A percentile compares a stretch with the other conserved stretches of the same genome.
These are phyloP conservation scores for Phaeosphaeriaceae sp. DNA, from an alignment of 2,329 filamentous ascomycete genomes.

Conservation along the genomic window DNA sequence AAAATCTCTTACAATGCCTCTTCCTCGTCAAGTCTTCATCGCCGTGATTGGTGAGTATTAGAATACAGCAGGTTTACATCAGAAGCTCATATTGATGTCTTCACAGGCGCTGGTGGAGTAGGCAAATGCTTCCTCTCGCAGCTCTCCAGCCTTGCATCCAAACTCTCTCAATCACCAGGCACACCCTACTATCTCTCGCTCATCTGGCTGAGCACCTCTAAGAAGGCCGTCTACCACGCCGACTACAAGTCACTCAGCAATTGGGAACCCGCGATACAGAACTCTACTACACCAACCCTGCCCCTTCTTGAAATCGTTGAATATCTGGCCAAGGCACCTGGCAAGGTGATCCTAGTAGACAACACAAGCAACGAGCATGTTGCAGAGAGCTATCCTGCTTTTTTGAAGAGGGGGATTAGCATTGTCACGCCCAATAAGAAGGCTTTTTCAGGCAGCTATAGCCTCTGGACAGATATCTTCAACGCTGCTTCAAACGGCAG, in stretches of 20 bases:
- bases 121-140: constrained; percentile 90
- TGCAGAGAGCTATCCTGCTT: constrained; percentile 80
- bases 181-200: constrained; percentile 75
- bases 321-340: constrained; percentile 78
- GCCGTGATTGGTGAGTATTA: constrained; percentile 52
- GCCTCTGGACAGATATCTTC: constrained; percentile 89
- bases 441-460: constrained; percentile 82
- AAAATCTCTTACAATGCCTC: constrained; percentile 44
- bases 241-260: constrained; percentile 72
- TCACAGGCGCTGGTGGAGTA: constrained; percentile 84
- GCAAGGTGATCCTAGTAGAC: constrained; percentile 84
- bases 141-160: constrained; percentile 70
- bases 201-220: constrained; percentile 84
- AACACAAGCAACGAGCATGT: constrained; percentile 93
- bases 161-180: constrained; percentile 58
- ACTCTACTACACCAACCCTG: constrained; percentile 69
- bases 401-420: constrained; percentile 81
- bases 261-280: constrained; percentile 66
- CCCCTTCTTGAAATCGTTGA: constrained; percentile 73
- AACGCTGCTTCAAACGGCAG: constrained; percentile 69
- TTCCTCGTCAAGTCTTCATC: constrained; percentile 53
- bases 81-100: no score
- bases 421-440: constrained; percentile 99
- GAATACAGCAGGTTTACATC: constrained; percentile 5
- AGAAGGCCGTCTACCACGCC: constrained; percentile 76